phyloP scores from a whole-genome alignment of 2,329 filamentous ascomycete genomes.

The Ophiostoma sp. region DNA sequence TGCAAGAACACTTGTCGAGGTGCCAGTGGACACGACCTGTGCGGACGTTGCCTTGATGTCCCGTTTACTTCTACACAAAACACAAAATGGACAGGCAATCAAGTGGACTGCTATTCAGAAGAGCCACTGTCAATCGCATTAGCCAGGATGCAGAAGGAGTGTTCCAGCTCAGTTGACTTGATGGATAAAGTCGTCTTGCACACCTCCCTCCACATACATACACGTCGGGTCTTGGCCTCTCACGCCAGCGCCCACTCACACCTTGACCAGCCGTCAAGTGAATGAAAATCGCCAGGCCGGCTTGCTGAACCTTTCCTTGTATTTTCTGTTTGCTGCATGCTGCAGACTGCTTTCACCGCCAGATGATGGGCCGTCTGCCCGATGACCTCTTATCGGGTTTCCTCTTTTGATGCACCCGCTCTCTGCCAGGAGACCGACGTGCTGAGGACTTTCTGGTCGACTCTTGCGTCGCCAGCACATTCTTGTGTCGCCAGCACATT shows the following conservation, averaged over 20 bases:
- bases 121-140: too few relatives aligned
- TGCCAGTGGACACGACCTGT: constrained; percentile 4
- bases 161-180: not conserved
- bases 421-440: too few relatives aligned
- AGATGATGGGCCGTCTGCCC: not conserved
- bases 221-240: not conserved
- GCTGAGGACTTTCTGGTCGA: too few relatives aligned
- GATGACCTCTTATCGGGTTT: not conserved
- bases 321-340: not conserved
- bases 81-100: not conserved
- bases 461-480: too few relatives aligned
- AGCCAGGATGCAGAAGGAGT: not conserved
- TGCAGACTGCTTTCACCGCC: not conserved
- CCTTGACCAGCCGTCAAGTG: not conserved
- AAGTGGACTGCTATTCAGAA: too few relatives aligned
- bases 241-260: not conserved
- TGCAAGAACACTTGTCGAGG: constrained; percentile 8
- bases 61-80: not conserved
- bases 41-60: not conserved
- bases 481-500: too few relatives aligned
- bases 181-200: not conserved
- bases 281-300: not conserved
- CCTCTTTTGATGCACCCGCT: not conserved
- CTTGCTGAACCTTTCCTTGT: not conserved
- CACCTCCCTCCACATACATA: not conserved